These are phyloP conservation scores for Fusarium pilosicola DNA, from an alignment of 2,329 filamentous ascomycete species.

Conservation along the genomic window DNA sequence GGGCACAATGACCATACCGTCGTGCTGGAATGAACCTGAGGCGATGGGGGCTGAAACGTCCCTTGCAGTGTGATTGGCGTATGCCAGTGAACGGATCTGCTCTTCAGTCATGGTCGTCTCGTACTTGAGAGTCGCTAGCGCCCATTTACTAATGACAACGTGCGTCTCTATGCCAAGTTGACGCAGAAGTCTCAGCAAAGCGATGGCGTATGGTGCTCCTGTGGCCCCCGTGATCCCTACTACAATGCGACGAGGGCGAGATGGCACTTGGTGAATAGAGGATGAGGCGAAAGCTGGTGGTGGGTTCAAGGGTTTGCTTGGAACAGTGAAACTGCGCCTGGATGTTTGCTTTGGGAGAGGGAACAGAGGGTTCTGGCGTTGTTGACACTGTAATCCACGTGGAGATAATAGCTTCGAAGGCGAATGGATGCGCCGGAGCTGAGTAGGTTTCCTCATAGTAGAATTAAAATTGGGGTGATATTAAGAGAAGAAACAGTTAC, in stretches of 20 bases:
- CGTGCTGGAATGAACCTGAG: neutral
- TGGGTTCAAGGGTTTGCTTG: neutral
- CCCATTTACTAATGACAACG: constrained; percentile 60
- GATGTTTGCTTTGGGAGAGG: neutral
- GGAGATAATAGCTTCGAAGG: neutral
- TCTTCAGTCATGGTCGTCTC: constrained; percentile 54
- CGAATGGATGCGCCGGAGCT: neutral
- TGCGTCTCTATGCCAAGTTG: constrained; percentile 58
- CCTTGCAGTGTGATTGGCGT: constrained; percentile 50
- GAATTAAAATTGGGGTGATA: too few relatives aligned
- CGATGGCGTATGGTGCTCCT: constrained; percentile 56
- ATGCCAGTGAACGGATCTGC: constrained; percentile 52
- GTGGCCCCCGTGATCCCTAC: constrained; percentile 63
- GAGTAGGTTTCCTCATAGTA: neutral
- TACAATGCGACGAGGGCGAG: constrained; percentile 48
- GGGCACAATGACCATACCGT: neutral
- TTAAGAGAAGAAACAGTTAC: neutral
- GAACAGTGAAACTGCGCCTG: neutral
- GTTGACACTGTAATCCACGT: neutral
- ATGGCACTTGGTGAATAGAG: neutral
- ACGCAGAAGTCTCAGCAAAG: constrained; percentile 52
- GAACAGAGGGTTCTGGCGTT: neutral
- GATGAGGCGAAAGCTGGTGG: neutral
- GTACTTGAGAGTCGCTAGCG: constrained; percentile 57
- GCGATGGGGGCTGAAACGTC: constrained; percentile 53